Evolutionary conservation across 2,329 filamentous ascomycete genomes (phyloP).

Genomic region (Ophiosphaerella korrae): DNA sequence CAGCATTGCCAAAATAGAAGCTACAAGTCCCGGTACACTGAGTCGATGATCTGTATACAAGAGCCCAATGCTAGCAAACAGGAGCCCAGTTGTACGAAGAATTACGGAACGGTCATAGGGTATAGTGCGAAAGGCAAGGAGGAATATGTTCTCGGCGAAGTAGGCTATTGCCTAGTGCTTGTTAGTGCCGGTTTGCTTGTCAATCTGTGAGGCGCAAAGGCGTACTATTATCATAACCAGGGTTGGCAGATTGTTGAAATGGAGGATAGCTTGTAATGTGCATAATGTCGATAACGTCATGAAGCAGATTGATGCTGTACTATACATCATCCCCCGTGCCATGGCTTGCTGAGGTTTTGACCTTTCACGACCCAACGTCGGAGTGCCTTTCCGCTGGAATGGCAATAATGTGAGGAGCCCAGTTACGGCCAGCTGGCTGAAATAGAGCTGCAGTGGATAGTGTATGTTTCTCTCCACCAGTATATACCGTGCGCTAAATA

Average conservation of each 20-base stretch:
- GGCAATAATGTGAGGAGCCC: slow-evolving; percentile 6
- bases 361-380: background rate
- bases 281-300: slow-evolving; percentile 27
- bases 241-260: slow-evolving; percentile 36
- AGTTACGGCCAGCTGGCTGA: slow-evolving; percentile 15
- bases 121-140: slow-evolving; percentile 6
- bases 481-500: slow-evolving; percentile 25
- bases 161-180: slow-evolving; percentile 19
- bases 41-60: slow-evolving; percentile 35
- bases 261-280: slow-evolving; percentile 34
- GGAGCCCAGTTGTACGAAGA: slow-evolving; percentile 16
- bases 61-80: slow-evolving; percentile 19
- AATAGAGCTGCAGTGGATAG: slow-evolving; percentile 24
- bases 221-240: slow-evolving; percentile 39
- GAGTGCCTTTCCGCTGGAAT: background rate
- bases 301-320: slow-evolving; percentile 9
- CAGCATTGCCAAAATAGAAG: slow-evolving; percentile 27
- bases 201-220: background rate
- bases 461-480: slow-evolving; percentile 31
- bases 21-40: slow-evolving; percentile 22
- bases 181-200: background rate
- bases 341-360: background rate
- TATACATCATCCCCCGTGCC: slow-evolving; percentile 4
- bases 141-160: slow-evolving; percentile 21
- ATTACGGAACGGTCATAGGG: slow-evolving; percentile 16